phyloP scores from a whole-genome alignment of 805 yeast genomes.

The Hanseniaspora taiwanica region DNA sequence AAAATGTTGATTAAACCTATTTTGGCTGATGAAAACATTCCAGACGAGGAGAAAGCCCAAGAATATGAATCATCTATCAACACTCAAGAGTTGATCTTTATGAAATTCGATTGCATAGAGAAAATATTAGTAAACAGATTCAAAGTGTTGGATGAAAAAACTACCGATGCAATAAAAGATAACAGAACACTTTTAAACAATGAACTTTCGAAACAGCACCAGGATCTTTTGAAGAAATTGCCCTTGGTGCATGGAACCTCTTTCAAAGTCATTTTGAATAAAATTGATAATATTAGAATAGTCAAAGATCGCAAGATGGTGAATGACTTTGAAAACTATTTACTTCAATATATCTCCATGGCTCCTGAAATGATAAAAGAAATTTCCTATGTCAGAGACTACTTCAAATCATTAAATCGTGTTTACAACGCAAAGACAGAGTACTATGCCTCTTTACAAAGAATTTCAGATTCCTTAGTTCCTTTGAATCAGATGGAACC shows the following conservation, averaged over 20 bases:
- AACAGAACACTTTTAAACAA: not conserved
- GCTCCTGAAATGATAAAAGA: constrained; percentile 13
- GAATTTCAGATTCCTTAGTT: constrained; percentile 69
- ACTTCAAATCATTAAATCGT: constrained; percentile 40
- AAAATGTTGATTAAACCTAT: constrained; percentile 18
- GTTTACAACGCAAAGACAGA: constrained; percentile 70
- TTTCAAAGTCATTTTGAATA: constrained; percentile 21
- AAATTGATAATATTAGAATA: constrained; percentile 18
- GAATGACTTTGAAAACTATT: constrained; percentile 16
- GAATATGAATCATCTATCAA: constrained; percentile 68
- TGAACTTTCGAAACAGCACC: constrained; percentile 20
- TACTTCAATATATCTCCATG: constrained; percentile 14
- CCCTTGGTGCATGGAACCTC: constrained; percentile 15
- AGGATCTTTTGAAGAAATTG: constrained; percentile 16
- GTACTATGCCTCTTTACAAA: constrained; percentile 77
- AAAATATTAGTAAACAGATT: constrained; percentile 33
- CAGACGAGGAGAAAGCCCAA: constrained; percentile 43
- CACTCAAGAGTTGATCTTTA: constrained; percentile 59
- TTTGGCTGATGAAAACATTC: constrained; percentile 5
- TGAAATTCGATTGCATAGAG: constrained; percentile 42
- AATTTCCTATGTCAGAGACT: constrained; percentile 23
- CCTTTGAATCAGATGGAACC: constrained; percentile 27
- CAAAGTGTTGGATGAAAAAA: constrained; percentile 1
- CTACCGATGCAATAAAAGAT: not conserved
- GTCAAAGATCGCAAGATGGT: constrained; percentile 10